Evolutionary conservation across 164 flowering plant species (phyloP), one percentile per base, ranked within the genome.

Genomic region (Sextonia rubra): DNA sequence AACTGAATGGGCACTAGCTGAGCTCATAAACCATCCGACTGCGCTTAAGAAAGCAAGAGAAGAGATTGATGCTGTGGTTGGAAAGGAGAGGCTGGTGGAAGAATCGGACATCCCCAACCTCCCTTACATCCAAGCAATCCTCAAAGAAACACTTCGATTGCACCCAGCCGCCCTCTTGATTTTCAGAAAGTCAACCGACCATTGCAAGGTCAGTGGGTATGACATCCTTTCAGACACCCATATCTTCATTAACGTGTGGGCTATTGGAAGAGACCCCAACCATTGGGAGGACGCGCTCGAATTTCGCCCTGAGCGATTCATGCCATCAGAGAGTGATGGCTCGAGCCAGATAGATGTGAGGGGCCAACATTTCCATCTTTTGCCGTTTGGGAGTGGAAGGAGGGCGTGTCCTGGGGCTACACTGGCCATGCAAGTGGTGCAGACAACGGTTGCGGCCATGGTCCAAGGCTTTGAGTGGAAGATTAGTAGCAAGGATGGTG

Each of bases 371-470:
- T 82, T 80, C 37, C 77, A 78, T 70, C 15, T 80, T 2, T 24
- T 82, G 60, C 85, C 85, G 0, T 82, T 82, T 26, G 85, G 81
- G n/a, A 69, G 83, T 0, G 83, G 85, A 11, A 55, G 83, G 29
- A 65, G 85, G 64, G 67, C 72, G 4, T 82, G 85, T 18, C 74
- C 74, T 2, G 74, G 74, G 23, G 22, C 20, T 24, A 47, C 74
- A 15, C 68, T 71, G 11, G 74, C 74, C 11, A 24, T 71, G 4
- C 68, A 27, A 2, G 27, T 64, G 11, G 60, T 71, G 14, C 74
- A 48, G 11, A 56, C 68, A 18, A 27, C 60, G 4, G 60, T 71
- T 2, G 60, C 74, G 12, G 9, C 68, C 61, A 64, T 71, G 74
- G 52, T 71, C 56, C 74, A 71, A 56, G 48, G 74, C 32, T 71